Base-by-base conservation (phyloP, 2,329 filamentous ascomycete genomes). In the Mycosphaerella sp. region DNA sequence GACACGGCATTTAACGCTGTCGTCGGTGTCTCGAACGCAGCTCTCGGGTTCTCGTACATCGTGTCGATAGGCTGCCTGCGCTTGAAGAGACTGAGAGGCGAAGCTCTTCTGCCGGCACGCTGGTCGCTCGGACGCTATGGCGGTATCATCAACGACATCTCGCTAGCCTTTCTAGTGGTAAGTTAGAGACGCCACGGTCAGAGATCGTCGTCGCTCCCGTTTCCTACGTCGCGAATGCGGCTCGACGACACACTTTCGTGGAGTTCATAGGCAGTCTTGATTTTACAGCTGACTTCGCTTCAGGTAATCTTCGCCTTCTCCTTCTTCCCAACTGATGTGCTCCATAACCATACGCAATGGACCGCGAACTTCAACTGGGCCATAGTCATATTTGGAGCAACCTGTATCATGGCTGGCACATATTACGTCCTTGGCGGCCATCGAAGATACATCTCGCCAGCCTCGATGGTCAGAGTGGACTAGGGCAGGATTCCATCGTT, bases 1-100 rank as follows among this genome's bases (percentile, higher is more conserved):
- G 59, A 62, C n/a, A 59, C 66, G 6, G 68, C 71, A 4, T 68
- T 73, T 59, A 69, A 70, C 54, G 67, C 66, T 34, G 68, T 74
- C 52, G 60, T 70, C 32, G 70, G 69, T 5, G 66, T 76, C 1
- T 65, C 66, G 7, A 66, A 66, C 43, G 64, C 63, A 14, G 64
- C 64, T 1, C 59, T 67, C 14, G 51, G 65, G 21, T 63, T 67
- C 60, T 62, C 62, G 34, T 67, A 66, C 54, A 63, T 67, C 55
- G 54, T 67, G 44, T 64, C 60, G 10, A 59, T 67, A 21, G 62
- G 63, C 47, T 67, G 64, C 39, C 49, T 68, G 13, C 59, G 64
- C 28, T 54, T 67, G 21, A 65, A 66, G 53, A 51, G 66, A 10
- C 55, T 65, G 16, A 58, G 61, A 12, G 60, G 61, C 9, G 60